A percentile compares a stretch with the other conserved stretches of the same genome.
phyloP scores from a whole-genome alignment of 1,139 yeast species.

The Saccharomyces hybrid region DNA sequence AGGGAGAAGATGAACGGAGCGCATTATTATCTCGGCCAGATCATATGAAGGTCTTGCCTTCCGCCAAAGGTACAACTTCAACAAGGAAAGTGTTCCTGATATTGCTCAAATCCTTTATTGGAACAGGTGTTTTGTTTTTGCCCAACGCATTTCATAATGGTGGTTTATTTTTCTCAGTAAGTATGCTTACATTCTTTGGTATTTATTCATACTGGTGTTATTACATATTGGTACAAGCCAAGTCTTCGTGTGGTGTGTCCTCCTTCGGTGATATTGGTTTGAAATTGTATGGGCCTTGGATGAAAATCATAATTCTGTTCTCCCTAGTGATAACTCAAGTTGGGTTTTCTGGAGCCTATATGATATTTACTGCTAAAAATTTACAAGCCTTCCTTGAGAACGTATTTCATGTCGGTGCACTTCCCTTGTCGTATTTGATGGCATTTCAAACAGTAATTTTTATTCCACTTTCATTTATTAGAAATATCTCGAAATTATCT shows the following conservation, averaged over 20 bases:
- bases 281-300: conserved; percentile 51
- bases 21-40: conserved; percentile 5
- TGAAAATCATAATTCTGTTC: conserved; percentile 51
- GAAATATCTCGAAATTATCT: conserved; percentile 66
- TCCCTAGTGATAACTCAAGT: conserved; percentile 63
- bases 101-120: conserved; percentile 64
- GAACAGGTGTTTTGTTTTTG: conserved; percentile 70
- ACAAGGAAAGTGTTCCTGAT: conserved; percentile 60
- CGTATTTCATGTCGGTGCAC: conserved; percentile 34
- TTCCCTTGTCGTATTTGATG: conserved; percentile 39
- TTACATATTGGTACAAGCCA: conserved; percentile 51
- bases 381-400: conserved; percentile 50
- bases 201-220: conserved; percentile 64
- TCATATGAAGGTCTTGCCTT: conserved; percentile 10
- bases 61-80: conserved; percentile 51
- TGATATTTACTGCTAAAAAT: conserved; percentile 66
- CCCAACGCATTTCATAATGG: conserved; percentile 73
- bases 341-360: conserved; percentile 73
- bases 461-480: conserved; percentile 60
- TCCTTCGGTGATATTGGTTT: conserved; percentile 74
- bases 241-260: conserved; percentile 48
- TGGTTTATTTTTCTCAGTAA: conserved; percentile 53
- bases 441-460: conserved; percentile 49
- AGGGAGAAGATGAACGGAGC: conserved; percentile 34
- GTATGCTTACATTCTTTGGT: conserved; percentile 51